Evolutionary conservation across 345 rosid species (phyloP), one percentile per base, ranked within the genome.

Genomic region (Rhodamnia rubescens): DNA sequence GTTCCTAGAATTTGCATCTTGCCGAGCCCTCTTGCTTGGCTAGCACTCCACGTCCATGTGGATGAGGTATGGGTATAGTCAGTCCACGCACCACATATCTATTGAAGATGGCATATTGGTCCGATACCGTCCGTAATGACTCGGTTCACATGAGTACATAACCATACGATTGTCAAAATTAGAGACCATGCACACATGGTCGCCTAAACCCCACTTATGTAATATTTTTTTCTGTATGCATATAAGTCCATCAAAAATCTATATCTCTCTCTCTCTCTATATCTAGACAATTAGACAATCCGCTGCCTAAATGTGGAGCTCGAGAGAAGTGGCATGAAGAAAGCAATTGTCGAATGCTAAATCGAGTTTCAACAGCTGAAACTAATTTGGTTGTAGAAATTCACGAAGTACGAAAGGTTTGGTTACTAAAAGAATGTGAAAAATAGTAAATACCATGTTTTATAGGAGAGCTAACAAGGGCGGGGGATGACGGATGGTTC

Each of bases 141-240:
- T 0, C 3, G 6, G 2, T 32, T 69, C 1, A 18, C 11, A 9
- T 69, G 13, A 12, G 1, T 4, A 64, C 0, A 0, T 15, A 2
- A 16, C 1, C 40, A 61, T 69, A 16, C 16, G 6, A 18, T 32
- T 32, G 75, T 9, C 44, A 32, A 64, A 64, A 64, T 64, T 64
- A 7, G 1, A 64, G 32, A 64, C 9, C 7, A 32, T 16, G 7
- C 8, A 64, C 47, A 18, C 24, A 64, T 64, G 12, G 1, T 8
- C 11, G 1, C 44, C 12, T 32, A 64, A 32, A 64, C 22, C 75
- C 24, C 10, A 11, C 44, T 64, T 16, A 15, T 15, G 42, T 20
- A 16, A 32, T 29, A 15, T 29, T 29, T 29, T 29, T 7, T 64
- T 29, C 3, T 29, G 5, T 55, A 29, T 20, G 16, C 44, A 9